phyloP scores from a whole-genome alignment of 2,329 filamentous ascomycete species.

The Pseudocercospora cruenta region DNA sequence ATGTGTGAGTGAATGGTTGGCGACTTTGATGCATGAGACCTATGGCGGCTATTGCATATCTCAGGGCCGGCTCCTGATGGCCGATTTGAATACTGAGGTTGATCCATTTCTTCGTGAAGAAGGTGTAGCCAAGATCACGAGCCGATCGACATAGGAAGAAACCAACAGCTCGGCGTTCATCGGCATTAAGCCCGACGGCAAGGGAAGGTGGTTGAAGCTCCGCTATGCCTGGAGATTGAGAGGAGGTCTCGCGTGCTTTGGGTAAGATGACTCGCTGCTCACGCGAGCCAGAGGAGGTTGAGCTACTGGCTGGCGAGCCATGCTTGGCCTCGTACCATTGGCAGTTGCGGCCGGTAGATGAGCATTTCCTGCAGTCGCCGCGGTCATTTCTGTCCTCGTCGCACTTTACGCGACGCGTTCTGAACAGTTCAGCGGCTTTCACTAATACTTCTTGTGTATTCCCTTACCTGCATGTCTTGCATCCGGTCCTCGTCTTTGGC shows the following conservation, averaged over 20 bases:
- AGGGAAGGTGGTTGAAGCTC: constrained; percentile 11
- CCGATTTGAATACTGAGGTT: constrained; percentile 7
- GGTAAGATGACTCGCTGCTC: not conserved
- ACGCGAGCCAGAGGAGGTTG: not conserved
- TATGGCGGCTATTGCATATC: constrained; percentile 13
- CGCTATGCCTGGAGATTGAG: not conserved
- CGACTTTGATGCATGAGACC: constrained; percentile 15
- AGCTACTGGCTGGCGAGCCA: not conserved
- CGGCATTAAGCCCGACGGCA: not conserved
- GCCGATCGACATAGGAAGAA: constrained; percentile 15
- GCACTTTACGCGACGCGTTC: constrained; percentile 13
- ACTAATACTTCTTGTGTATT: not conserved
- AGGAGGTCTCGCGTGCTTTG: not conserved
- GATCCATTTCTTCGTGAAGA: constrained; percentile 11
- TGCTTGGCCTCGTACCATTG: not conserved
- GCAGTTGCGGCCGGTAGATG: not conserved
- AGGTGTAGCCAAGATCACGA: constrained; percentile 13
- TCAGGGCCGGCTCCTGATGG: constrained; percentile 10
- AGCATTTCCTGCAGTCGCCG: not conserved
- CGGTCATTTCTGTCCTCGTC: constrained; percentile 8
- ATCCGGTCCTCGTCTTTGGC: constrained; percentile 13
- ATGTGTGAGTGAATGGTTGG: constrained; percentile 8
- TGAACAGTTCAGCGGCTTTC: not conserved
- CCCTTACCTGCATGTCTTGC: constrained; percentile 13
- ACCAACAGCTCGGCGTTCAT: constrained; percentile 6